These are phyloP conservation scores for Sphagnum fallax DNA, from an alignment of 228 moss, liverwort and hornwort species.

Conservation along the genomic window DNA sequence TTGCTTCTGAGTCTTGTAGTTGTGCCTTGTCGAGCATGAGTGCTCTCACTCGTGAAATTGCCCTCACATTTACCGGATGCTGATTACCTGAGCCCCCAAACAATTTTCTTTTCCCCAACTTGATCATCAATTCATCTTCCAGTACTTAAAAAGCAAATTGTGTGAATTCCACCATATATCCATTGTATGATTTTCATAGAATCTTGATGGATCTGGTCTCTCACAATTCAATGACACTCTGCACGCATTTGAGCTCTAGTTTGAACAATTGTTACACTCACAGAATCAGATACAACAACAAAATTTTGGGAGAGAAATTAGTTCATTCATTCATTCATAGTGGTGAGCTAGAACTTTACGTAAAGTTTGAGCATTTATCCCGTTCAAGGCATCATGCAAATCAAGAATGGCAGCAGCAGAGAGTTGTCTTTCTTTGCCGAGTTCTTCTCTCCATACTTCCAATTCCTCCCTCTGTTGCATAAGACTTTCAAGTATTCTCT, in stretches of 20 bases:
- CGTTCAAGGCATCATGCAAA: conserved; percentile 3
- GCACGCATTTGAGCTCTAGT: too few relatives aligned
- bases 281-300: too few relatives aligned
- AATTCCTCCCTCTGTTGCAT: conserved; percentile 8
- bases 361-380: not conserved
- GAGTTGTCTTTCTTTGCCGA: not conserved
- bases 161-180: too few relatives aligned
- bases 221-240: too few relatives aligned
- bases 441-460: conserved; percentile 10
- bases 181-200: too few relatives aligned
- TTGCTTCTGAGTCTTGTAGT: not conserved
- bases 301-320: too few relatives aligned
- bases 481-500: conserved; percentile 7
- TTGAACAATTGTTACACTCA: too few relatives aligned
- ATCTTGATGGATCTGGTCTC: too few relatives aligned
- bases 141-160: too few relatives aligned
- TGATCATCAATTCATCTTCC: too few relatives aligned
- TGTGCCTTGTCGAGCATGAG: conserved; percentile 6
- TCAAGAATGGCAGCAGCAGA: conserved; percentile 5
- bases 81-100: not conserved
- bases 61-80: conserved; percentile 2
- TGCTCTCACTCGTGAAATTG: conserved; percentile 5
- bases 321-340: too few relatives aligned
- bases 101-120: too few relatives aligned
- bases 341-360: not conserved